A percentile compares a stretch with the other conserved stretches of the same genome.
Conservation (phyloP, 2,329 filamentous ascomycete species). For the Colletotrichum zoysiae region DNA sequence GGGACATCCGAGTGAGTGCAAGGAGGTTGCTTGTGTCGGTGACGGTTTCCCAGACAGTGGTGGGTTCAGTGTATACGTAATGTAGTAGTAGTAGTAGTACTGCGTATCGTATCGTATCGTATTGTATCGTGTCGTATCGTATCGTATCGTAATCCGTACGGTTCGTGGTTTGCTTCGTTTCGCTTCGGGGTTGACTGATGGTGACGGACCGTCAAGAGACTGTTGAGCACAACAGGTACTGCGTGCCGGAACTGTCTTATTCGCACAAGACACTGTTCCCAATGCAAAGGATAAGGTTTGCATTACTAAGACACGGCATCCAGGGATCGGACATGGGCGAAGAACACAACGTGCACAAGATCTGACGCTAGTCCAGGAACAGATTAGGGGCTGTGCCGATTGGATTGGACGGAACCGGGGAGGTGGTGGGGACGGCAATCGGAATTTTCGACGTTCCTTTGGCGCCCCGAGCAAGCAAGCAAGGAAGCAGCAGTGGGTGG, state of each 20-base stretch:
- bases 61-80: no score
- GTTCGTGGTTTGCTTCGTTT: no score
- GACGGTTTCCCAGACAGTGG: slow-evolving; percentile 5
- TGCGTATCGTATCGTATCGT: no score
- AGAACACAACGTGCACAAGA: slow-evolving; percentile 38
- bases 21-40: slow-evolving; percentile 30
- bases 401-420: slow-evolving; percentile 35
- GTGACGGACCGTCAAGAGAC: background rate
- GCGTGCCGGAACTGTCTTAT: slow-evolving; percentile 15
- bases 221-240: background rate
- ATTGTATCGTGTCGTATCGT: no score
- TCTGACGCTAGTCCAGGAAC: slow-evolving; percentile 31
- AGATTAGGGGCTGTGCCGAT: slow-evolving; percentile 20
- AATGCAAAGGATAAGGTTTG: slow-evolving; percentile 42
- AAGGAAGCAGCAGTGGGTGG: slow-evolving; percentile 33
- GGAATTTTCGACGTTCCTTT: slow-evolving; percentile 33
- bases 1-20: background rate
- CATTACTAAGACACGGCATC: slow-evolving; percentile 40
- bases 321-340: slow-evolving; percentile 30
- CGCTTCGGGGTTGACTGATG: background rate
- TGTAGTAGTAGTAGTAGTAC: no score
- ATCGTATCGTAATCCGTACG: no score
- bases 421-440: slow-evolving; percentile 25
- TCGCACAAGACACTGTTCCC: slow-evolving; percentile 28
- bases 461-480: slow-evolving; percentile 7